Evolutionary conservation across 805 yeast genomes (phyloP).

Genomic region (Isabelozyma heimii): DNA sequence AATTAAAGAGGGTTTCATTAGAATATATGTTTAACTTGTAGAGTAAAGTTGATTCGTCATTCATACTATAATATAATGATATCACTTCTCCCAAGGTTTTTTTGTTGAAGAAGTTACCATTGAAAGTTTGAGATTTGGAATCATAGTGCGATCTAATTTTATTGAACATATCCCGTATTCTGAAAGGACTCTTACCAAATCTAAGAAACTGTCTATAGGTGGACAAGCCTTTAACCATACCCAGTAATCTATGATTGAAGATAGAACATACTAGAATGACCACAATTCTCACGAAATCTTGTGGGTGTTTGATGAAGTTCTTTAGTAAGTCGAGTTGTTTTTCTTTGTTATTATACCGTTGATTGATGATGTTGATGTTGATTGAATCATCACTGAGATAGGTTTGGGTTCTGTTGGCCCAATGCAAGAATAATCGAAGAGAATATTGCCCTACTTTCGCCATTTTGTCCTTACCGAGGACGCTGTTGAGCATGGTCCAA

Average conservation of each 20-base stretch:
- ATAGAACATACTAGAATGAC: slow-evolving; percentile 35
- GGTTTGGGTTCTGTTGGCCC: slow-evolving; percentile 39
- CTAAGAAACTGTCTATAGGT: slow-evolving; percentile 66
- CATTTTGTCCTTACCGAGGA: slow-evolving; percentile 70
- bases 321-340: slow-evolving; percentile 31
- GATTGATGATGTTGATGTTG: slow-evolving; percentile 28
- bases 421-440: slow-evolving; percentile 49
- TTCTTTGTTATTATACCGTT: slow-evolving; percentile 27
- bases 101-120: slow-evolving; percentile 32
- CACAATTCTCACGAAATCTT: slow-evolving; percentile 32
- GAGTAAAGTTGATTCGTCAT: slow-evolving; percentile 61
- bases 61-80: slow-evolving; percentile 60
- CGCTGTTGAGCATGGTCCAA: slow-evolving; percentile 49
- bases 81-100: slow-evolving; percentile 48
- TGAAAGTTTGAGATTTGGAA: neutral
- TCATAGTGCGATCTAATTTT: slow-evolving; percentile 21
- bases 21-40: slow-evolving; percentile 51
- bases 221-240: slow-evolving; percentile 46
- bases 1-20: slow-evolving; percentile 29
- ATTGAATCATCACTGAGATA: slow-evolving; percentile 31
- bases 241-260: slow-evolving; percentile 40
- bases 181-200: slow-evolving; percentile 68
- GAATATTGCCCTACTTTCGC: slow-evolving; percentile 64
- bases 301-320: slow-evolving; percentile 36
- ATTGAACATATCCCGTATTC: slow-evolving; percentile 36